Base-by-base conservation (phyloP, 2,329 filamentous ascomycete genomes). In the Ilyonectria robusta region DNA sequence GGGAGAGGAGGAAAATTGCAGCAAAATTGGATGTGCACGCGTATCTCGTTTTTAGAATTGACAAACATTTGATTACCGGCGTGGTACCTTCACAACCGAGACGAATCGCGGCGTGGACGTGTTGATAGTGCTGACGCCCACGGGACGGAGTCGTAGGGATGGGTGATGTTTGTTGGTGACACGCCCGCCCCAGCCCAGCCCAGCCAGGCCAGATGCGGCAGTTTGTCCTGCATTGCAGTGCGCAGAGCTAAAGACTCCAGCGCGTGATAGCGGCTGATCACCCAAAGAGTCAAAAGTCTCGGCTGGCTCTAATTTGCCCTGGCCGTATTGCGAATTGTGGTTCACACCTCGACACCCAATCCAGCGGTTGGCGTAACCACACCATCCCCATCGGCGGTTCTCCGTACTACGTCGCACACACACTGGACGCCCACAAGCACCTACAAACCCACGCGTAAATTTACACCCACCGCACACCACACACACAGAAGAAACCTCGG, bases 361-460 rank as follows among this genome's bases (percentile, higher is more conserved):
- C 47, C 33, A 59, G 35, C n/a, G 37, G 29, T 29, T 29, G 37
- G 54, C 59, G 56, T 56, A 59, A 65, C 62, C 62, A 44, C 46
- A 6, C 17, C 15, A 17, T 17, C 15, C 62, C 42, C 31, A 55
- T 26, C 33, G 47, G 48, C 57, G 21, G 40, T 59, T 44, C 44
- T 17, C 35, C 13, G 37, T 40, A 15, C 37, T 15, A 40, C 37
- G 37, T 40, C 26, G 37, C 4, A 40, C n/a, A n/a, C 40, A 17
- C 40, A 8, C 15, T 2, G n/a, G n/a, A 6, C 57, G 35, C 46
- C 57, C 33, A 44, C 53, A 42, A 19, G 44, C 44, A 48, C 26
- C 11, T n/a, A 21, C 31, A 56, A 51, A 51, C 53, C 37, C 53
- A 17, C 44, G 48, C 40, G 26, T 26, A 26, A 26, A 17, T n/a